Base-by-base conservation (phyloP, 805 yeast species). In the Scheffersomyces ergatensis region DNA sequence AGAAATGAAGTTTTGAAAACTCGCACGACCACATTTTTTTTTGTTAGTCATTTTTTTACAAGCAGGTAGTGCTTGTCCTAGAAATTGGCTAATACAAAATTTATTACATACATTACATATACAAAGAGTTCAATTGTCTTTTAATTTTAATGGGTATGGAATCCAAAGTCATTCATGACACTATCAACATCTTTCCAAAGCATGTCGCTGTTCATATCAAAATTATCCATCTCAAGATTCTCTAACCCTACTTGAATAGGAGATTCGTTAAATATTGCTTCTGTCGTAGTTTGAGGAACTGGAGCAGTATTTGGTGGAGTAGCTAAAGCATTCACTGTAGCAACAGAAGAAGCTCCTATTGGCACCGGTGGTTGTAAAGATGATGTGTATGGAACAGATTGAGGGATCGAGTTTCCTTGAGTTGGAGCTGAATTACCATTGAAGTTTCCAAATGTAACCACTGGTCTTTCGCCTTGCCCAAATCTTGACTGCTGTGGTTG, bases 91-190 rank as follows among this genome's bases (percentile, higher is more conserved):
- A 21, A 9, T 9, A 26, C 7, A 7, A 7, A 26, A 26, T 26
- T 26, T n/a, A n/a, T 13, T 26, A 26, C 29, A 26, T 26, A 26
- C 24, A 21, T 21, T 21, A 21, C 14, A 14, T 14, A 29, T 29
- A 31, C 18, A 16, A 18, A 31, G 19, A 27, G 6, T 14, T 5
- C 31, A 12, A 5, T 27, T 7, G n/a, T 5, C 16, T 14, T 27
- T 8, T 7, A 27, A 27, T 30, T 11, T 37, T 37, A 43, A 43
- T 44, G 72, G 3, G 88, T 81, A 49, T 85, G 87, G 67, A 89
- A 89, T 4, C 96, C 97, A 63, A 88, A 89, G 55, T 88, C 95
- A 55, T 85, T 87, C 96, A 89, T 87, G 43, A 89, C 85, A 36
- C 87, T 73, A 48, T 88, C 95, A 21, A 89, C 90, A 55, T 89